Evolutionary conservation across 306 rosid genomes (phyloP).

Genomic region (Bauhinia variegata): DNA sequence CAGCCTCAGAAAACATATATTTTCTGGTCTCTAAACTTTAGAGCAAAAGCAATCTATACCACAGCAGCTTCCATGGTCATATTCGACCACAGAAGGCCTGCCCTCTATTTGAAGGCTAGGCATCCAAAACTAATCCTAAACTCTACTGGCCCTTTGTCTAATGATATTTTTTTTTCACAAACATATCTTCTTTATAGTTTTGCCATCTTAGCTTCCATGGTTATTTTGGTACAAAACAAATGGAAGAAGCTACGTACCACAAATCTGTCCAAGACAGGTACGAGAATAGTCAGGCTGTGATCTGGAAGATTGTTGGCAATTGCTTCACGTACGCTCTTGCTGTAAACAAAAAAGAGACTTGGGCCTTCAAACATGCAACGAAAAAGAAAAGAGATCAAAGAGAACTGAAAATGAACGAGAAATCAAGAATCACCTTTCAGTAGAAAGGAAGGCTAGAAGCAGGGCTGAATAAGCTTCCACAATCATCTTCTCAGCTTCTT

Average conservation of each 20-base stretch:
- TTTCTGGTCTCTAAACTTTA: neutral
- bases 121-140: constrained; percentile 3
- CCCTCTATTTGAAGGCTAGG: neutral
- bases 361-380: too few species aligned
- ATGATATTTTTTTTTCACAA: neutral
- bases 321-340: constrained; percentile 52
- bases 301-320: constrained; percentile 58
- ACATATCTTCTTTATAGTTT: too few species aligned
- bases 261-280: constrained; percentile 96
- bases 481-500: constrained; percentile 84
- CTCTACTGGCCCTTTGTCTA: constrained; percentile 11
- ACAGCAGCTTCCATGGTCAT: neutral
- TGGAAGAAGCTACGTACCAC: constrained; percentile 63
- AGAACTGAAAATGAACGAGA: constrained; percentile 19
- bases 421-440: constrained; percentile 47
- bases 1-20: neutral
- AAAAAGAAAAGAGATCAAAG: neutral
- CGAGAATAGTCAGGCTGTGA: constrained; percentile 70
- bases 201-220: too few species aligned
- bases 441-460: constrained; percentile 61
- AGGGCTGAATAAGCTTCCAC: constrained; percentile 53
- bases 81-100: constrained; percentile 1
- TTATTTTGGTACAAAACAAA: neutral
- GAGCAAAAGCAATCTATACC: neutral
- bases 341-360: constrained; percentile 18